Percentiles rank a stretch among this genome's conserved stretches.
Evolutionary conservation across 2,329 filamentous ascomycete species (phyloP).

Genomic region (Cercospora zeina): DNA sequence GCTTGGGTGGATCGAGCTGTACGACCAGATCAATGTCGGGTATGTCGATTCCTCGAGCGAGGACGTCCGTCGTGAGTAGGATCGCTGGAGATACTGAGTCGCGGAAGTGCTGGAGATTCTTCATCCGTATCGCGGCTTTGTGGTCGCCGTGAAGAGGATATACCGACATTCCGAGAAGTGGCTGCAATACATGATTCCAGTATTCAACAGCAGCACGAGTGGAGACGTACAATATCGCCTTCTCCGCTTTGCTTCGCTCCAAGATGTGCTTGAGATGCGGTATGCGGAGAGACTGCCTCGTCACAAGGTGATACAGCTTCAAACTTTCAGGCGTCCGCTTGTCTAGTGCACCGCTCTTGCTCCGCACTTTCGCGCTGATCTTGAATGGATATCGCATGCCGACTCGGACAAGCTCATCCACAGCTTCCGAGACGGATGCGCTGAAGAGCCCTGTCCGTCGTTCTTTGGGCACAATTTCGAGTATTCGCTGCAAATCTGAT

Average conservation of each 20-base stretch:
- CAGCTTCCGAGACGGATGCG: slow-evolving; percentile 91
- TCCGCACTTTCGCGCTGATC: slow-evolving; percentile 89
- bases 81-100: slow-evolving; percentile 73
- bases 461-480: slow-evolving; percentile 85
- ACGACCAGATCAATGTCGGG: slow-evolving; percentile 88
- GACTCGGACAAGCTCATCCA: slow-evolving; percentile 87
- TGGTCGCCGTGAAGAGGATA: slow-evolving; percentile 91
- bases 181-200: slow-evolving; percentile 76
- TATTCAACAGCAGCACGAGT: slow-evolving; percentile 96
- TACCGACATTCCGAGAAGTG: slow-evolving; percentile 68
- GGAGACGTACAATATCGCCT: slow-evolving; percentile 87
- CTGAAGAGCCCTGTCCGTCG: slow-evolving; percentile 90
- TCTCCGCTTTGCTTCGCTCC: slow-evolving; percentile 63
- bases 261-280: slow-evolving; percentile 72
- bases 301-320: slow-evolving; percentile 82
- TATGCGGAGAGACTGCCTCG: slow-evolving; percentile 76
- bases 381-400: slow-evolving; percentile 93
- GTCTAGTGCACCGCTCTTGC: slow-evolving; percentile 70
- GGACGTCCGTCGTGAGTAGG: slow-evolving; percentile 88
- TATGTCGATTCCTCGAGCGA: slow-evolving; percentile 86
- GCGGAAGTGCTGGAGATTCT: slow-evolving; percentile 81
- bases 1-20: slow-evolving; percentile 80
- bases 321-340: slow-evolving; percentile 86
- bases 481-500: slow-evolving; percentile 80
- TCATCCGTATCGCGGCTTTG: slow-evolving; percentile 79